Base-by-base conservation (phyloP, 129 eudicot species). In the Oenanthe sinensis region DNA sequence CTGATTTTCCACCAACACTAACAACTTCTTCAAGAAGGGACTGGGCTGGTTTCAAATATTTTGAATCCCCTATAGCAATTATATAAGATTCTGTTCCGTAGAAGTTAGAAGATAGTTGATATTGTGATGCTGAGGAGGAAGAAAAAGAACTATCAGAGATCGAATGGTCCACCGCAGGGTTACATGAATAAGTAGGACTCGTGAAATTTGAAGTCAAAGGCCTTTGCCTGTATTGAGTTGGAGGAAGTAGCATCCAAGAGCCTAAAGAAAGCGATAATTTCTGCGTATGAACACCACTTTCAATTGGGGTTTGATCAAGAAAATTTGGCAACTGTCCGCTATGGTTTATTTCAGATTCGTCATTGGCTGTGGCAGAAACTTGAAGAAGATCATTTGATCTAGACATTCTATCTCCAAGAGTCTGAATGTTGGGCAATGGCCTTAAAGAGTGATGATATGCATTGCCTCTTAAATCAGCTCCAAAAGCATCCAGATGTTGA, bases 191-290 rank as follows among this genome's bases (percentile, higher is more conserved):
- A 47, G 71, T 75, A 50, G 88, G 82, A 63, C 28, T 82, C 12
- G 81, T 75, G 62, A 80, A 42, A 65, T 72, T 62, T 68, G 85
- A 48, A 67, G 76, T 75, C 11, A 78, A 62, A 70, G 85, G 73
- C 70, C 90, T 86, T 70, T 86, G 84, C 70, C 68, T 60, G 68
- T 60, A 60, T 12, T 60, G 68, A 60, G 68, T 24, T 60, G 68
- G 68, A 60, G 68, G 68, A 60, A 24, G 68, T 60, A 60, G 68
- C 68, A 81, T 72, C 48, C 82, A 79, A 43, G 97, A 87, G 69
- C 90, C 90, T 62, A 94, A 81, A 72, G 98, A 89, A 11, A 94
- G 91, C 24, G 98, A 94, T 46, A 91, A 96, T 79, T 90, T 86
- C 46, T 87, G 90, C 19, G 75, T 79, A 9, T 87, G 91, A 70